Conservation (phyloP, 2,329 filamentous ascomycete species). For the Diaporthe caulivora region DNA sequence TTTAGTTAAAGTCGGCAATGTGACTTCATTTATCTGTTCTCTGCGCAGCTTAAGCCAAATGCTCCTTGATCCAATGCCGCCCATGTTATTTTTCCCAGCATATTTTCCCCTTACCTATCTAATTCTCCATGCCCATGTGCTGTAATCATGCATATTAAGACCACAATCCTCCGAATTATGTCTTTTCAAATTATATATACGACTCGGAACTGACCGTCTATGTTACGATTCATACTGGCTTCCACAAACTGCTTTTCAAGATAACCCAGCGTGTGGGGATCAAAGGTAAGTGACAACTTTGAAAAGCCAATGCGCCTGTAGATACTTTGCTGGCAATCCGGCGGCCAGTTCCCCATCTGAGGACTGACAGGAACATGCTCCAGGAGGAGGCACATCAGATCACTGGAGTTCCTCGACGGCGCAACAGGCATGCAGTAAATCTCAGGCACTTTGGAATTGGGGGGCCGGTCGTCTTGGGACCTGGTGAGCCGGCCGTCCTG, state of each 20-base stretch:
- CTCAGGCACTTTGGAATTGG: too few species aligned
- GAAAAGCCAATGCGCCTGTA: background rate
- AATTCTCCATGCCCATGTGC: too few species aligned
- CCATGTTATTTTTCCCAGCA: too few species aligned
- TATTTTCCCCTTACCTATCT: too few species aligned
- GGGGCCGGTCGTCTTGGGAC: too few species aligned
- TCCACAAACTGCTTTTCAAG: background rate
- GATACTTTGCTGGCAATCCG: background rate
- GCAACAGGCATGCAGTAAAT: constrained; percentile 15
- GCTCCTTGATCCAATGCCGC: too few species aligned
- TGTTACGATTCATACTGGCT: background rate
- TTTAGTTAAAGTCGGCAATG: too few species aligned
- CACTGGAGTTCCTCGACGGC: background rate
- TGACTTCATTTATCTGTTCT: too few species aligned
- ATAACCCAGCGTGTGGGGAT: background rate
- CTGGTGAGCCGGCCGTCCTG: background rate
- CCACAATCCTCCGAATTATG: background rate
- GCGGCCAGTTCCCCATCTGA: background rate
- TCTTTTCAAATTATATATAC: background rate
- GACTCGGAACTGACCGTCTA: background rate
- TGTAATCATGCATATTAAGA: too few species aligned
- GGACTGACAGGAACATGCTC: background rate
- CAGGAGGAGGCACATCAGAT: constrained; percentile 24
- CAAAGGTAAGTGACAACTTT: background rate
- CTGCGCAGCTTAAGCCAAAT: too few species aligned